Evolutionary conservation across 2,329 filamentous ascomycete genomes (phyloP), one percentile per base, ranked within the genome.

Genomic region (Epichloe baconii): DNA sequence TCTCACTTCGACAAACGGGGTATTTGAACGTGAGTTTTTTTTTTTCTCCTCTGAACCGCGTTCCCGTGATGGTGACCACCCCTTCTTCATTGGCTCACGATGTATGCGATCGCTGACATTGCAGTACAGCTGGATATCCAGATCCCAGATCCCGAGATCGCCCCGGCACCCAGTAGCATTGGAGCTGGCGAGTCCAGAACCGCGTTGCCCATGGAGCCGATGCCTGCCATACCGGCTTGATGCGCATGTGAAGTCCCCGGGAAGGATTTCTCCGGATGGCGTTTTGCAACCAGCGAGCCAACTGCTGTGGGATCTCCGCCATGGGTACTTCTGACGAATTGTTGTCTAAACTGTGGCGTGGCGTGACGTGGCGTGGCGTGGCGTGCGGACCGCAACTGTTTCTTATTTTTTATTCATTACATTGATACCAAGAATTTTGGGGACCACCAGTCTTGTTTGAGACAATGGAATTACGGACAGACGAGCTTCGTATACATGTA

Each of bases 1-100:
- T 95, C 57, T 78, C 86, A 40, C 68, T 95, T 58, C 78, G 89
- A 60, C 78, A 83, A 61, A 95, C 90, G 40, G 91, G 87, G 1
- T 96, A 95, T 66, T 83, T 95, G 82, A 89, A 77, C 58, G 83
- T 86, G 68, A 69, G 81, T 48, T 26, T 17, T 17, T 17, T 2
- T 17, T 17, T 17, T 17, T 17, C 19, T 21, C 19, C 19, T 21
- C 19, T 21, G 19, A 14, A 1, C 5, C 4, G 26, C 23, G n/a
- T 44, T 2, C 3, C 23, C 23, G 3, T 12, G 14, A 17, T 31
- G 7, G 0, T 7, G 14, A 12, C 42, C 21, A 3, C 41, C 12
- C 21, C 12, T 6, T 15, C 1, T 17, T 17, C 21, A 4, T 23
- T 23, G 5, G 5, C 4, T 26, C 1, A 35, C 14, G 10, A 2